Conservation (phyloP, 768 basidiomycete genomes). For the Collybiopsis luxurians region DNA sequence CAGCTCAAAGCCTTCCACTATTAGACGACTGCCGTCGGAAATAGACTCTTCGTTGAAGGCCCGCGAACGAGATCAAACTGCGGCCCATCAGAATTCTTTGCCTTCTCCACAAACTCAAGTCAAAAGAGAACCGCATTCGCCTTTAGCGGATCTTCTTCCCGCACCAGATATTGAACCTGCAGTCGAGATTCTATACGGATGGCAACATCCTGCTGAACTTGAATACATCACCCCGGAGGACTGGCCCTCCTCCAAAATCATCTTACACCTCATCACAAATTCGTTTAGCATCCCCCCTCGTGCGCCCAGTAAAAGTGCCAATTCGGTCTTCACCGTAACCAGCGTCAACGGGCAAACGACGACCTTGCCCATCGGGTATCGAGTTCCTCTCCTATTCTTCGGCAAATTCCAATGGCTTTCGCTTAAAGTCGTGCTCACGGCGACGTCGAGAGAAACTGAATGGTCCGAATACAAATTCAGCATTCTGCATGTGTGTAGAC, state of each 20-base stretch:
- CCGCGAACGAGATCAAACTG: no score
- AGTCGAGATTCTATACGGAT: conserved; percentile 9
- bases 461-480: conserved; percentile 42
- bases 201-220: conserved; percentile 41
- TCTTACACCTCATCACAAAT: conserved; percentile 29
- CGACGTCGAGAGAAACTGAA: conserved; percentile 27
- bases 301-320: conserved; percentile 1
- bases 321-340: conserved; percentile 12
- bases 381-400: conserved; percentile 43
- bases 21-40: no score
- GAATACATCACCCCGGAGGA: conserved; percentile 28
- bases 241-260: conserved; percentile 31
- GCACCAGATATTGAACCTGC: background rate
- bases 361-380: conserved; percentile 35
- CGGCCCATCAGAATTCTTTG: no score
- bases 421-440: conserved; percentile 36
- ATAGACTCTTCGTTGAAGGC: no score
- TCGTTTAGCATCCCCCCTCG: conserved; percentile 34
- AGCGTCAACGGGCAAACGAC: conserved; percentile 15
- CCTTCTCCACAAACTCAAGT: no score
- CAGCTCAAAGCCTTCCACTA: no score
- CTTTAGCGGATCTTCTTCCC: no score
- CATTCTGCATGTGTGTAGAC: conserved; percentile 39
- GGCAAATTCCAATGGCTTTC: conserved; percentile 44
- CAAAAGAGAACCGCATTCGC: no score